Percentiles rank a stretch among this genome's conserved stretches.
phyloP scores from a whole-genome alignment of 73 alveolate species.

The Stentor roeselii region DNA sequence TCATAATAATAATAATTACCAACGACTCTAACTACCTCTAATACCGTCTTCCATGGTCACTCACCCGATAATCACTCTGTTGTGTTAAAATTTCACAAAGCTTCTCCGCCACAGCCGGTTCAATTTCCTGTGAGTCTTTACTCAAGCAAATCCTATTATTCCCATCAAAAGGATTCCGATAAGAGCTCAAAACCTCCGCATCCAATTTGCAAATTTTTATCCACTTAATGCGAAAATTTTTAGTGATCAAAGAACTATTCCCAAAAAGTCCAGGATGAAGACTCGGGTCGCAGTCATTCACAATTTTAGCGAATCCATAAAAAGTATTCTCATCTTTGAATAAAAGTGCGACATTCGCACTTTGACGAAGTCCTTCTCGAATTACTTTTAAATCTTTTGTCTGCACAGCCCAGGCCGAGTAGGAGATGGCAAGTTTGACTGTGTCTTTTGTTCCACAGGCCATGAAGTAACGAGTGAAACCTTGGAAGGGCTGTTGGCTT shows the following conservation, averaged over 20 bases:
- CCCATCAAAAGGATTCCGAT: constrained; percentile 26
- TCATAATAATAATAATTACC: too few species aligned
- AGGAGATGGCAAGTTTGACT: not conserved
- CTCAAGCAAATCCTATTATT: not conserved
- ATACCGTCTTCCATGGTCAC: not conserved
- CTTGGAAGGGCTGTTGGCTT: constrained; percentile 12
- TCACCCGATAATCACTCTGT: not conserved
- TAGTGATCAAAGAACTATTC: not conserved
- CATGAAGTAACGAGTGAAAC: constrained; percentile 4
- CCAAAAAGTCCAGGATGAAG: constrained; percentile 30
- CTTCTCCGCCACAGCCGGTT: constrained; percentile 23
- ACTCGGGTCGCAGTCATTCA: constrained; percentile 12
- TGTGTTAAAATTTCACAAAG: not conserved
- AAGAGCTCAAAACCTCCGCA: not conserved
- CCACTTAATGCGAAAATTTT: constrained; percentile 17
- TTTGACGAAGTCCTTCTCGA: not conserved
- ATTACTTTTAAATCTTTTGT: not conserved
- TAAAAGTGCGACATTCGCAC: constrained; percentile 26
- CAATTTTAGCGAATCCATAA: constrained; percentile 31
- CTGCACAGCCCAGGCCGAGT: constrained; percentile 20
- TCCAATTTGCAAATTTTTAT: constrained; percentile 13
- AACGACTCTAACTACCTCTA: not conserved
- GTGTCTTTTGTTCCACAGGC: constrained; percentile 18
- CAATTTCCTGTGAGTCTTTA: constrained; percentile 19
- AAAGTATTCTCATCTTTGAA: constrained; percentile 22